phyloP scores from a whole-genome alignment of 139 green algal genomes.

The Chlorella sorokiniana region DNA sequence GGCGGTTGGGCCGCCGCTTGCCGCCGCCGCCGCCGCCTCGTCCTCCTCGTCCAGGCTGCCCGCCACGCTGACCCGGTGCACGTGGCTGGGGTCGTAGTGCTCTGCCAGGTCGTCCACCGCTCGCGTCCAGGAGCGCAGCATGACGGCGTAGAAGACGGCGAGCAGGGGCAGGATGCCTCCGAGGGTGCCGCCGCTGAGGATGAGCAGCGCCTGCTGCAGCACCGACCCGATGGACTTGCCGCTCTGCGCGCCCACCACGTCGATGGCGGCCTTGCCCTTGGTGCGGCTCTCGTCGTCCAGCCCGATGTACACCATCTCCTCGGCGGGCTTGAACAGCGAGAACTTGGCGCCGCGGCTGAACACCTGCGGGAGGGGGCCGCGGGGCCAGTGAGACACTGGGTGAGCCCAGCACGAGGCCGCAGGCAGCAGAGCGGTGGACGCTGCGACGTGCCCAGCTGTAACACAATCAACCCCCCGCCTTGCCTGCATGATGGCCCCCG shows the following conservation, averaged over 20 bases:
- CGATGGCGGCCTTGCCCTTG: slow-evolving; percentile 86
- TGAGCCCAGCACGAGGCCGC: background rate
- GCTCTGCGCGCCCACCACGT: slow-evolving; percentile 85
- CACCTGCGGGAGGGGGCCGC: slow-evolving; percentile 42
- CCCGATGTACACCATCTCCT: slow-evolving; percentile 93
- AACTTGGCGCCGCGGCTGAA: slow-evolving; percentile 89
- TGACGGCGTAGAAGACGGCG: slow-evolving; percentile 68
- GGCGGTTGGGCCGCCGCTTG: background rate
- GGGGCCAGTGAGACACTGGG: background rate
- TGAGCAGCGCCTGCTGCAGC: slow-evolving; percentile 73
- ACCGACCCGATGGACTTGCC: slow-evolving; percentile 71
- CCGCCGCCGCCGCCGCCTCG: background rate
- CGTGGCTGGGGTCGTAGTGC: slow-evolving; percentile 46
- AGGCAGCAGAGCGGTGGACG: background rate
- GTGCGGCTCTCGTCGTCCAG: slow-evolving; percentile 79
- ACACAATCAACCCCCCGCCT: background rate
- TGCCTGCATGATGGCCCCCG: slow-evolving; percentile 72
- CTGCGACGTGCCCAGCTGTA: background rate
- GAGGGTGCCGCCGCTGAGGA: slow-evolving; percentile 64
- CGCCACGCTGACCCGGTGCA: slow-evolving; percentile 36
- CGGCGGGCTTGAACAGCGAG: slow-evolving; percentile 91
- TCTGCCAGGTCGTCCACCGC: slow-evolving; percentile 47
- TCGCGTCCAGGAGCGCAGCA: slow-evolving; percentile 67
- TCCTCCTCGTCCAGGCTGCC: slow-evolving; percentile 36
- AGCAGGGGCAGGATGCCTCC: slow-evolving; percentile 75